Evolutionary conservation across 306 rosid genomes (phyloP), one percentile per base, ranked within the genome.

Genomic region (Boehmeria nivea): DNA sequence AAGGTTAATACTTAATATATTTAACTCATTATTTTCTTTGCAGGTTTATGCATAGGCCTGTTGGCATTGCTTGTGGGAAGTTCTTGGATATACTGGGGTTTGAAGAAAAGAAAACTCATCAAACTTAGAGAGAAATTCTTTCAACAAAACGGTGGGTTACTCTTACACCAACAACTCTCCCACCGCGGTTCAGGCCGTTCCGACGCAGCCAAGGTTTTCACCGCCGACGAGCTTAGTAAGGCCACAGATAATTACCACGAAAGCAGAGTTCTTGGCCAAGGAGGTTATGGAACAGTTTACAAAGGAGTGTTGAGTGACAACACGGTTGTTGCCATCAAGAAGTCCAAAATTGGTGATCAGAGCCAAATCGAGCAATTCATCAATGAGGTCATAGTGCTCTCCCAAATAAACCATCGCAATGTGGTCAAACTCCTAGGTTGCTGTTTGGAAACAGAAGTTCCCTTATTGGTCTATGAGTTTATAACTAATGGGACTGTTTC

Each of bases 381-480:
- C 10, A 67, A 67, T 20, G 72, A 67, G 20, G 60, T 60, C 5
- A 31, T 28, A 2, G 65, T 67, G 16, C 66, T 67, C 34, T 58
- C 72, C 1, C 65, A 67, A 22, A 18, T 67, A 10, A 67, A 67
- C 16, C 72, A 67, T 44, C 53, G 72, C 0, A 67, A 67, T 50
- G 72, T 58, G 60, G 72, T 67, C 10, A 59, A 43, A 12, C 39
- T 67, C 14, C 17, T 67, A 6, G 72, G 72, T 15, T 67, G 72
- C 21, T 67, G 72, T 21, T 59, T 67, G 60, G 72, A 67, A 39
- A 39, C 66, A 0, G 72, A 67, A 28, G 60, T 67, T 21, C 72
- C 72, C 0, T 16, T 58, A 6, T 21, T 67, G 1, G 60, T 67
- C 6, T 59, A 67, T 12, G 65, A 67, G 46, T 67, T 50, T 18